Conservation (phyloP, 2,329 filamentous ascomycete species). For the Piedraia hortae region DNA sequence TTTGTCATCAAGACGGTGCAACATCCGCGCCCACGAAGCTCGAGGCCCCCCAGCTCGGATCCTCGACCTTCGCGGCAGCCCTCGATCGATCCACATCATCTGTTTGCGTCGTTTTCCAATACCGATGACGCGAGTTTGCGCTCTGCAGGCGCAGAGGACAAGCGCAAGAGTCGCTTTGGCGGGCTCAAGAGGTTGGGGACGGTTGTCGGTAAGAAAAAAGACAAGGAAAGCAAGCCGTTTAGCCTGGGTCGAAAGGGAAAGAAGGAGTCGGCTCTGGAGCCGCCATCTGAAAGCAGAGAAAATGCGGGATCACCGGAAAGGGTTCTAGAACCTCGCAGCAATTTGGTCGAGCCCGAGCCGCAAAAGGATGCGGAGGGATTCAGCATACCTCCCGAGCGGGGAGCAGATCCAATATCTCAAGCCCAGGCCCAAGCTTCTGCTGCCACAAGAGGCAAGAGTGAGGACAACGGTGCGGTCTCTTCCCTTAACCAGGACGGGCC, state of each 20-base stretch:
- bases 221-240: slow-evolving; percentile 26
- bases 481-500: no score
- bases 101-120: slow-evolving; percentile 6
- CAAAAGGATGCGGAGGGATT: slow-evolving; percentile 49
- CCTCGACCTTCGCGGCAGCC: slow-evolving; percentile 1
- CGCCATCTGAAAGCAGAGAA: slow-evolving; percentile 3
- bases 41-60: slow-evolving; percentile 1
- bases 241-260: slow-evolving; percentile 27
- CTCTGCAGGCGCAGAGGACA: slow-evolving; percentile 19
- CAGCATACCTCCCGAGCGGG: slow-evolving; percentile 35
- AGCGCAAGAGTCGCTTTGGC: slow-evolving; percentile 21
- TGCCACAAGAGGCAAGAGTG: slow-evolving; percentile 10
- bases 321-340: slow-evolving; percentile 10
- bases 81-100: neutral
- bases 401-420: slow-evolving; percentile 31
- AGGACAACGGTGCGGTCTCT: no score
- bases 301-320: slow-evolving; percentile 10
- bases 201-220: slow-evolving; percentile 30
- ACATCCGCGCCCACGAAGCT: slow-evolving; percentile 2
- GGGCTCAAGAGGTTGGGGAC: slow-evolving; percentile 32
- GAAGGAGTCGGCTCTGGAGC: slow-evolving; percentile 17
- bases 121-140: slow-evolving; percentile 6
- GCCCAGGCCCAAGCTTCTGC: slow-evolving; percentile 37
- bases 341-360: slow-evolving; percentile 13
- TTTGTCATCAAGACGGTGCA: slow-evolving; percentile 25